Conservation (phyloP, 2,329 filamentous ascomycete genomes). For the Cladosporium cucumerinum region DNA sequence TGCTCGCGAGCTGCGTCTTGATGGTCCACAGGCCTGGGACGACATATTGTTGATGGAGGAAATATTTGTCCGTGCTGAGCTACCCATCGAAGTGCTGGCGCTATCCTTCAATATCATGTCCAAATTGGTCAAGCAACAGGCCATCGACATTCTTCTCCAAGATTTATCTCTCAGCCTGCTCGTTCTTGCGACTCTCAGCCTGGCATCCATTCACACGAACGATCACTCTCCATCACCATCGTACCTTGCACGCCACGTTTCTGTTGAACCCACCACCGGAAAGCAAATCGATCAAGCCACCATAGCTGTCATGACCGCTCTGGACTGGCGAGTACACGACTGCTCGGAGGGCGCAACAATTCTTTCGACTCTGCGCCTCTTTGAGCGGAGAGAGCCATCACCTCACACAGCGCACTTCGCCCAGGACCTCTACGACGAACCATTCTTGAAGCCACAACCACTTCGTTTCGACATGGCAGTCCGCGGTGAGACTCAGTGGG, state of each 20-base stretch:
- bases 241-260: conserved; percentile 27
- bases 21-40: conserved; percentile 12
- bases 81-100: conserved; percentile 30
- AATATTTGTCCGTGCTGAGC: conserved; percentile 26
- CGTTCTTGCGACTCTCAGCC: conserved; percentile 26
- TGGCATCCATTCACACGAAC: conserved; percentile 29
- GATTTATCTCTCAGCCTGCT: conserved; percentile 24
- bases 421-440: conserved; percentile 3
- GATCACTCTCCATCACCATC: conserved; percentile 25
- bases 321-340: conserved; percentile 29
- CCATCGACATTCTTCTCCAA: conserved; percentile 8
- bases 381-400: conserved; percentile 3
- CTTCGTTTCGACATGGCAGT: not conserved
- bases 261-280: conserved; percentile 20
- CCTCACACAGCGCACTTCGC: not conserved
- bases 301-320: conserved; percentile 21
- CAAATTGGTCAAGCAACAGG: conserved; percentile 18
- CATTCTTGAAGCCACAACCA: conserved; percentile 7
- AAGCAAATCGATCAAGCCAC: conserved; percentile 23
- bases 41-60: conserved; percentile 22
- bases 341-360: conserved; percentile 21
- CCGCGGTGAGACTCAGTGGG: conserved; percentile 8
- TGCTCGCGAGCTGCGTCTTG: conserved; percentile 18
- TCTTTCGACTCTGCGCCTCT: conserved; percentile 10
- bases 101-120: conserved; percentile 31